Percentiles rank a stretch among this genome's conserved stretches.
Conservation (phyloP, 306 rosid genomes). For the Biancaea sappan region DNA sequence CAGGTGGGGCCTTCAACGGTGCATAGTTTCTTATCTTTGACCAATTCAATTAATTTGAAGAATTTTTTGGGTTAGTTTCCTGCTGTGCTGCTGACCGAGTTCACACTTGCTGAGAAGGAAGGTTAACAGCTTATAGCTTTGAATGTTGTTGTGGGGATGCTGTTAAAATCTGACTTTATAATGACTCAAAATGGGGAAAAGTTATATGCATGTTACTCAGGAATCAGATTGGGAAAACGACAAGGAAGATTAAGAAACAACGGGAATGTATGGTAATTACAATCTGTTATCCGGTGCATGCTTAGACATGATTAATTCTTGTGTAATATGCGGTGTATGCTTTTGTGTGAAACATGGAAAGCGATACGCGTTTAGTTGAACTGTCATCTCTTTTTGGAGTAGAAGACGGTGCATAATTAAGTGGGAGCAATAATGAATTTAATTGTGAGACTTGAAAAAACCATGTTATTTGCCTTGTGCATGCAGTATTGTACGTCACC, state of each 20-base stretch:
- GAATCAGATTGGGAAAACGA: neutral
- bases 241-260: no score
- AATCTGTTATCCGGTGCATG: constrained; percentile 31
- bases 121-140: constrained; percentile 16
- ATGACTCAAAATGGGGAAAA: neutral
- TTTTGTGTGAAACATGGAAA: neutral
- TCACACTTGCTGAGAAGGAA: constrained; percentile 1
- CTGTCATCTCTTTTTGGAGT: constrained; percentile 5
- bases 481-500: neutral
- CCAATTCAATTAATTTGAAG: constrained; percentile 25
- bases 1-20: constrained; percentile 36
- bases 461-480: neutral
- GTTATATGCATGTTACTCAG: neutral
- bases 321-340: neutral
- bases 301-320: neutral
- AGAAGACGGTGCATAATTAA: constrained; percentile 32
- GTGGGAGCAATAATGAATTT: neutral
- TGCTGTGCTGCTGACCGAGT: neutral
- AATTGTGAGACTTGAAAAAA: no score
- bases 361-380: constrained; percentile 26
- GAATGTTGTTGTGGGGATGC: constrained; percentile 15
- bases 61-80: neutral
- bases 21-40: constrained; percentile 47
- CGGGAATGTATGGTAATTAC: neutral
- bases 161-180: constrained; percentile 54